Evolutionary conservation across 176 grass and related monocot species (phyloP).

Genomic region (Poa annua): DNA sequence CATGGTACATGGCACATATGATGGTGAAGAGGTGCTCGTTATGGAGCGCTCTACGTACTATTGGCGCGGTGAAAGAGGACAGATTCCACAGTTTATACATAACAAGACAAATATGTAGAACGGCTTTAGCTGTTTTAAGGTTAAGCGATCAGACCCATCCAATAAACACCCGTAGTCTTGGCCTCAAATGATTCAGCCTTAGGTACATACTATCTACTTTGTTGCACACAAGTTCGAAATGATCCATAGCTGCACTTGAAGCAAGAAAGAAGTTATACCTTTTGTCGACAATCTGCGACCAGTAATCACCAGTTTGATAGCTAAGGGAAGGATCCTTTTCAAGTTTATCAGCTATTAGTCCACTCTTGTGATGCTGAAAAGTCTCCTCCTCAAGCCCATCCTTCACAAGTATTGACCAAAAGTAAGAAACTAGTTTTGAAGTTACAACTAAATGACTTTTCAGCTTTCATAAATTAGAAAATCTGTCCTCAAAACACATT

Average conservation of each 20-base stretch:
- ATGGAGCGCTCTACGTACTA: neutral
- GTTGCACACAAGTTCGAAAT: neutral
- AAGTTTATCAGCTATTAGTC: slow-evolving; percentile 90
- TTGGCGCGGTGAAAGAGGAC: neutral
- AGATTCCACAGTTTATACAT: slow-evolving; percentile 16
- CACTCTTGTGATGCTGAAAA: slow-evolving; percentile 87
- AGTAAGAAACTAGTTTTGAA: slow-evolving; percentile 23
- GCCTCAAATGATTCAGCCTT: neutral
- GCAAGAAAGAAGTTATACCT: slow-evolving; percentile 61
- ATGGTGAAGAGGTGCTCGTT: neutral
- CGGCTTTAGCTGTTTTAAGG: neutral
- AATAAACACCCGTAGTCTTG: neutral
- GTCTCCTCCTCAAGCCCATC: slow-evolving; percentile 75
- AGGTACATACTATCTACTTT: neutral
- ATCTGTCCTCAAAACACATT: slow-evolving; percentile 15
- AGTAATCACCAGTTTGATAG: slow-evolving; percentile 76
- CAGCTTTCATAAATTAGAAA: slow-evolving; percentile 11
- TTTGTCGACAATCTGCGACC: slow-evolving; percentile 91
- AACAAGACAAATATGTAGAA: slow-evolving; percentile 1
- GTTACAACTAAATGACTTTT: slow-evolving; percentile 22
- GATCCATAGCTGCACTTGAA: slow-evolving; percentile 2
- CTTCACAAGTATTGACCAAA: slow-evolving; percentile 43
- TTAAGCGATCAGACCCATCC: slow-evolving; percentile 3
- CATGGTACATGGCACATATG: neutral
- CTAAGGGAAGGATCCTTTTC: slow-evolving; percentile 92